A percentile compares a stretch with the other conserved stretches of the same genome.
These are phyloP conservation scores for Panaeolus papilionaceus DNA, from an alignment of 768 basidiomycete species.

Conservation along the genomic window DNA sequence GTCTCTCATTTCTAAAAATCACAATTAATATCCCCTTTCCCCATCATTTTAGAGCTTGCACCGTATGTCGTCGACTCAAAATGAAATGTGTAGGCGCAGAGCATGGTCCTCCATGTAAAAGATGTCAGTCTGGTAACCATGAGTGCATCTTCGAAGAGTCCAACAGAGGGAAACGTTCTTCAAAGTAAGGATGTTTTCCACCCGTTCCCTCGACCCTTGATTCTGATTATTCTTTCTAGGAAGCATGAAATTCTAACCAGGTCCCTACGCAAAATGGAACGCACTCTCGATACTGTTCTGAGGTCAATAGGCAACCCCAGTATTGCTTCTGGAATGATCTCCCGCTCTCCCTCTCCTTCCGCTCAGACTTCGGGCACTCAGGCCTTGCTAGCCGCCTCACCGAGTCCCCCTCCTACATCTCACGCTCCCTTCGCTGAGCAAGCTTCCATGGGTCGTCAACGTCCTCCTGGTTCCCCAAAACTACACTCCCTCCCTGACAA, in stretches of 20 bases:
- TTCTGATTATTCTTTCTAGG: conserved; percentile 49
- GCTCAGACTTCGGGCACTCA: conserved; percentile 60
- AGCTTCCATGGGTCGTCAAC: conserved; percentile 32
- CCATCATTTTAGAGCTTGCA: conserved; percentile 71
- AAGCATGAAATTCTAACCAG: conserved; percentile 85
- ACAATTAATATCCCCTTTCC: conserved; percentile 19
- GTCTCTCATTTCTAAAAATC: background rate
- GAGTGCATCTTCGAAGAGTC: conserved; percentile 98
- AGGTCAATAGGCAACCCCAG: conserved; percentile 87
- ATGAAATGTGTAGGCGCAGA: conserved; percentile 95
- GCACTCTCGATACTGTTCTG: conserved; percentile 90
- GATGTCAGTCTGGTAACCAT: conserved; percentile 78
- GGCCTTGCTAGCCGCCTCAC: conserved; percentile 58
- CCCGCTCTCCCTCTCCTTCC: conserved; percentile 77
- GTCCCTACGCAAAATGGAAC: conserved; percentile 90
- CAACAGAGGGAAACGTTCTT: conserved; percentile 89
- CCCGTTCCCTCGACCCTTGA: conserved; percentile 20
- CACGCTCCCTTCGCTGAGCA: conserved; percentile 27
- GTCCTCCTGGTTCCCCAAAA: conserved; percentile 73
- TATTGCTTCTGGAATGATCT: conserved; percentile 81
- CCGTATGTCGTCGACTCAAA: conserved; percentile 89
- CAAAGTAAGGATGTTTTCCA: conserved; percentile 60
- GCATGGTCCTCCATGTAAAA: conserved; percentile 90
- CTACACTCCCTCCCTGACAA: conserved; percentile 93
- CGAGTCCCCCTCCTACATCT: conserved; percentile 49